Percentiles rank a stretch among this genome's conserved stretches.
These are phyloP conservation scores for Paramecium sonneborni DNA, from an alignment of 73 alveolate genomes.

Conservation along the genomic window DNA sequence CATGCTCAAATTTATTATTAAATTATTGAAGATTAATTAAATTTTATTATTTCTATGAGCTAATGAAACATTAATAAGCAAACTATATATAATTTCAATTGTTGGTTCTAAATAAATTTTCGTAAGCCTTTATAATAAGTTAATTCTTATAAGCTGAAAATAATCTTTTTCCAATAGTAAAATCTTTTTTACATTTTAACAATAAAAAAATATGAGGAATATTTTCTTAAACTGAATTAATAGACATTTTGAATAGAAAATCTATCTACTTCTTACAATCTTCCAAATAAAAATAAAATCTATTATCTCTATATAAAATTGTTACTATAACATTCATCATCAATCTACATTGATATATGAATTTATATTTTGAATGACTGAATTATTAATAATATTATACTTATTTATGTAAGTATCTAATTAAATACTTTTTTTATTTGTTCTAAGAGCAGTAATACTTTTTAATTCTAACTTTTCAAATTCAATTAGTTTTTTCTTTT, in stretches of 20 bases:
- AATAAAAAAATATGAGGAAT: constrained; percentile 6
- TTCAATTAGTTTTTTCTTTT: not conserved
- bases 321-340: not conserved
- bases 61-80: not conserved
- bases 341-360: not conserved
- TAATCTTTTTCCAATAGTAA: not conserved
- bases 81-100: not conserved
- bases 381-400: not conserved
- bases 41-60: not conserved
- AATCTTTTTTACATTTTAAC: not conserved
- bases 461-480: not conserved
- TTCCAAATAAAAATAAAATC: constrained; percentile 39
- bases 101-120: constrained; percentile 6
- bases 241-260: not conserved
- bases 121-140: not conserved
- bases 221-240: constrained; percentile 23
- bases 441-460: not conserved
- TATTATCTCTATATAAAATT: not conserved
- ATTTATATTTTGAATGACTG: constrained; percentile 40
- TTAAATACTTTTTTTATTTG: constrained; percentile 4
- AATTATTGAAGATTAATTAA: not conserved
- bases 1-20: not conserved
- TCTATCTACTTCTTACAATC: not conserved
- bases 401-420: not conserved
- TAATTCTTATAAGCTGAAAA: not conserved